phyloP scores from a whole-genome alignment of 495 filamentous ascomycete genomes.

The Pseudomonodictys pantanalensis region DNA sequence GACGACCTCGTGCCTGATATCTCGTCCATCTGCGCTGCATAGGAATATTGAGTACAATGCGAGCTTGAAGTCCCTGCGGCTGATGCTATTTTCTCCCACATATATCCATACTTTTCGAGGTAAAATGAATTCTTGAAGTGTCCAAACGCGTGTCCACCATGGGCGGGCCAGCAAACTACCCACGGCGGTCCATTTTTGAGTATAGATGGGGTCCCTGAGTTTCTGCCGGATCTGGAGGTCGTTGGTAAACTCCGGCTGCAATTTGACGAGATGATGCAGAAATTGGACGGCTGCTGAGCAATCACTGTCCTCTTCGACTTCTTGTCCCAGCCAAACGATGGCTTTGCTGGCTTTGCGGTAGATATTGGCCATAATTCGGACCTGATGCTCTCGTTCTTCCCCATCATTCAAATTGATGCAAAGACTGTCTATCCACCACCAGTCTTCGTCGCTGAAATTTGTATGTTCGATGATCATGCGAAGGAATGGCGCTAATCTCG shows the following conservation, averaged over 20 bases:
- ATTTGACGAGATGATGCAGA: not conserved
- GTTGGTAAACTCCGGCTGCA: not conserved
- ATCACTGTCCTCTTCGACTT: constrained; percentile 8
- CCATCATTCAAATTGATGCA: constrained; percentile 12
- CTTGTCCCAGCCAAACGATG: constrained; percentile 14
- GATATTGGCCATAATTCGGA: constrained; percentile 15
- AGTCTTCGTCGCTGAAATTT: constrained; percentile 4
- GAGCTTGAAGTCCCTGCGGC: constrained; percentile 2
- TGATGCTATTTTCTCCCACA: constrained; percentile 4
- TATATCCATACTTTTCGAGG: constrained; percentile 13
- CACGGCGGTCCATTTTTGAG: constrained; percentile 1
- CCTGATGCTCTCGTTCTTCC: constrained; percentile 7
- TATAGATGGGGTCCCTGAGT: not conserved
- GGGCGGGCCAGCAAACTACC: not conserved
- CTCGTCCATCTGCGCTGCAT: not conserved
- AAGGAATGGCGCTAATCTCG: constrained; percentile 4
- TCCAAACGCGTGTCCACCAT: constrained; percentile 15
- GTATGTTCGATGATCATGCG: not conserved
- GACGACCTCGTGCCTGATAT: not conserved
- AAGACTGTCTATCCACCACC: constrained; percentile 21
- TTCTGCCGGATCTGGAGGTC: not conserved
- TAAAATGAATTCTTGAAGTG: constrained; percentile 20
- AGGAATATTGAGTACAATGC: constrained; percentile 18
- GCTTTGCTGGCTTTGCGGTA: not conserved
- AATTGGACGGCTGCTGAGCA: constrained; percentile 11